Percentiles rank a stretch among this genome's conserved stretches.
These are phyloP conservation scores for Metschnikowia cubensis DNA, from an alignment of 805 yeast genomes.

Conservation along the genomic window DNA sequence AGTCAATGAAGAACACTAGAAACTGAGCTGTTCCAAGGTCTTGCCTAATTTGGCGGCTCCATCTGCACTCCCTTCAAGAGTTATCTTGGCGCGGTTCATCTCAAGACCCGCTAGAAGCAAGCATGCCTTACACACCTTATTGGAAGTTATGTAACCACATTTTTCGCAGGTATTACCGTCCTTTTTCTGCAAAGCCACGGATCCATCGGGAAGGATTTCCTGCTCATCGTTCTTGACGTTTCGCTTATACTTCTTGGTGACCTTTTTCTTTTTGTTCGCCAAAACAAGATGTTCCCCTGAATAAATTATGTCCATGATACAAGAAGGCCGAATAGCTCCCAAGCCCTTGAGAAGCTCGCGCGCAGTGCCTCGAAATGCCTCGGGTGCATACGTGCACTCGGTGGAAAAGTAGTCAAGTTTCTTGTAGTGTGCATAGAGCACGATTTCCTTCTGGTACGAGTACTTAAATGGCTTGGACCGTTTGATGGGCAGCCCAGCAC, in stretches of 20 bases:
- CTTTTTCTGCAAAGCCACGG: conserved; percentile 42
- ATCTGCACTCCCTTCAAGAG: conserved; percentile 51
- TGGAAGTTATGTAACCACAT: conserved; percentile 90
- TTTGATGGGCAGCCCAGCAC: conserved; percentile 82
- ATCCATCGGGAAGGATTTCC: conserved; percentile 59
- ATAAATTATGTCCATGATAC: conserved; percentile 89
- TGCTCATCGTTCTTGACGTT: conserved; percentile 32
- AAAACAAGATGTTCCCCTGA: conserved; percentile 86
- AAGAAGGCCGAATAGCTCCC: conserved; percentile 86
- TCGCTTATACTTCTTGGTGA: conserved; percentile 34
- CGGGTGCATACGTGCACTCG: conserved; percentile 97
- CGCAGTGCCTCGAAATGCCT: conserved; percentile 97
- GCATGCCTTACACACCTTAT: conserved; percentile 90
- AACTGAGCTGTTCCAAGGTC: conserved; percentile 60
- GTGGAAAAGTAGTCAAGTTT: conserved; percentile 94
- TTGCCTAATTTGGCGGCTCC: conserved; percentile 64
- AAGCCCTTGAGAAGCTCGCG: conserved; percentile 85
- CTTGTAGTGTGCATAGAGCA: conserved; percentile 93
- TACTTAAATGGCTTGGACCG: conserved; percentile 95
- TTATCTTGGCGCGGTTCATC: conserved; percentile 61
- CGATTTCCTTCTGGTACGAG: conserved; percentile 95
- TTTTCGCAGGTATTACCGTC: conserved; percentile 78
- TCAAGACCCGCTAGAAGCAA: conserved; percentile 81
- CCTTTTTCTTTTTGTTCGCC: conserved; percentile 51
- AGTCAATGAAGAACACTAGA: conserved; percentile 34